Base-by-base conservation (phyloP, 2,329 filamentous ascomycete genomes). In the Davidsoniella neocaledoniae region DNA sequence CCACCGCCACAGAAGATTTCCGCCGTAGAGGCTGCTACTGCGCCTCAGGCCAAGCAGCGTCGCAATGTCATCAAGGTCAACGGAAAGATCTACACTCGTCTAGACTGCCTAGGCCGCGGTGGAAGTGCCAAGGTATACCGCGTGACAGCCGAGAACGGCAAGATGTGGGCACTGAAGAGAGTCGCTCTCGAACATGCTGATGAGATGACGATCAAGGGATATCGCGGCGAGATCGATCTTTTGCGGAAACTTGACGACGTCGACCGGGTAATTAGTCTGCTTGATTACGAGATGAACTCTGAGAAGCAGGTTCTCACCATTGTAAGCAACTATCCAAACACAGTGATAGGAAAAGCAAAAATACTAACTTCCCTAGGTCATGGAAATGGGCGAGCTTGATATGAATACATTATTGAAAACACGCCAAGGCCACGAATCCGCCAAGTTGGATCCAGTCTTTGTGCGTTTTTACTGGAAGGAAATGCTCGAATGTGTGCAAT, bases 401-500 rank as follows among this genome's bases (percentile, higher is more conserved):
- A 75, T 98, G 59, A 84, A 93, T 60, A 86, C 82, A 50, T 79
- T 96, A 49, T 74, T 98, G 55, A 81, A 79, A 36, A 76, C 80
- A 55, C 78, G 80, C 8, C 69, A 85, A 58, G 85, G 80, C 58
- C 75, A 72, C 0, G 81, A 87, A 54, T 77, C 83, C 49, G 77
- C 84, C 38, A 76, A 73, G 53, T 82, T 98, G 54, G 91, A 98
- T 61, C 74, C 86, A 1, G 84, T 83, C 48, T 95, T 96, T 63
- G 86, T 91, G 10, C 83, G 91, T n/a, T 93, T 85, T 66, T 94
- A 94, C 70, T 98, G 91, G 91, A 91, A 94, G 64, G 91, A 98
- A 66, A 98, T 98, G 91, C 79, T 98, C 16, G 87, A 94, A 63
- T 96, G 91, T 61, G 78, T 98, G 5, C 77, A 85, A 57, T 78